A percentile compares a stretch with the other conserved stretches of the same genome.
These are phyloP conservation scores for Plantago elongata DNA, from an alignment of 257 asterid species.

Conservation along the genomic window DNA sequence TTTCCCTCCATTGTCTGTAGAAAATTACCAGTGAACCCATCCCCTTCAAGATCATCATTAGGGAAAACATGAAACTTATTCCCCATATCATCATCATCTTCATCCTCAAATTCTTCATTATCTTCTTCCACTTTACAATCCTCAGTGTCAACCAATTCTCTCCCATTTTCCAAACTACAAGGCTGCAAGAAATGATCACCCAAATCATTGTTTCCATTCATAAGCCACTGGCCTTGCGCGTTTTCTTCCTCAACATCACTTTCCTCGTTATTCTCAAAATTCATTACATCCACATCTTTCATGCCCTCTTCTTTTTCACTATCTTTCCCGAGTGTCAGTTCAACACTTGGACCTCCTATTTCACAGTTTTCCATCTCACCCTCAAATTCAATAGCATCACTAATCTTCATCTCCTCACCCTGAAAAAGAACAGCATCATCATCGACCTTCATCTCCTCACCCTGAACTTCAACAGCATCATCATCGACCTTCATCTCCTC, in stretches of 20 bases:
- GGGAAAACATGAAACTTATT: constrained; percentile 29
- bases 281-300: constrained; percentile 38
- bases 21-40: constrained; percentile 58
- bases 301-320: constrained; percentile 27
- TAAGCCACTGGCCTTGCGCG: constrained; percentile 50
- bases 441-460: constrained; percentile 13
- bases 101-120: constrained; percentile 20
- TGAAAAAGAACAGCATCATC: constrained; percentile 8
- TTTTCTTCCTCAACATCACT: constrained; percentile 26
- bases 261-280: constrained; percentile 41
- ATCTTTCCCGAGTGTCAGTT: constrained; percentile 71
- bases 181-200: constrained; percentile 50
- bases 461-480: constrained; percentile 18
- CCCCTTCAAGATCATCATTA: constrained; percentile 39
- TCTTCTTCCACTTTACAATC: constrained; percentile 22
- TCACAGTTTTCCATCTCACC: constrained; percentile 18
- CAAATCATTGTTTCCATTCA: constrained; percentile 33
- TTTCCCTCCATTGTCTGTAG: constrained; percentile 52
- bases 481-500: constrained; percentile 10
- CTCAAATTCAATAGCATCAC: background rate
- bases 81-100: constrained; percentile 29
- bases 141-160: constrained; percentile 20
- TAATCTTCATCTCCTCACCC: background rate
- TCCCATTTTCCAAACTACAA: constrained; percentile 34
- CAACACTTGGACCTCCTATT: constrained; percentile 48